Percentiles rank a stretch among this genome's conserved stretches.
phyloP scores from a whole-genome alignment of 441 rosid genomes.

The Euphorbia schlechtendalii region DNA sequence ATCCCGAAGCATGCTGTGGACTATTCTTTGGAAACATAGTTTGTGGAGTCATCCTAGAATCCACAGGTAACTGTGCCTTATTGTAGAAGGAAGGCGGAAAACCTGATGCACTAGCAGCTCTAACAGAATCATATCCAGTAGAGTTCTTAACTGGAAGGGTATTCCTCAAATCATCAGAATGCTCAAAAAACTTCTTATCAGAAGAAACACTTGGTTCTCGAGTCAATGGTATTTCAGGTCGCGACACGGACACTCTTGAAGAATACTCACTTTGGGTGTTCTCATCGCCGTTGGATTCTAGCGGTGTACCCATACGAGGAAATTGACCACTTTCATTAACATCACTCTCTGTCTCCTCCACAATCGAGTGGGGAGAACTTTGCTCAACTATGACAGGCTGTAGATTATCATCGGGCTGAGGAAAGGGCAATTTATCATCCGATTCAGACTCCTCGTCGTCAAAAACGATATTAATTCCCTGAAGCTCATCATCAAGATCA shows the following conservation, averaged over 20 bases:
- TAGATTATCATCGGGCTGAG: slow-evolving; percentile 85
- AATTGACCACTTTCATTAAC: slow-evolving; percentile 66
- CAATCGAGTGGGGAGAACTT: slow-evolving; percentile 84
- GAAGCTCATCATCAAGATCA: slow-evolving; percentile 91
- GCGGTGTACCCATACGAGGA: slow-evolving; percentile 61
- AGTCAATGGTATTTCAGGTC: slow-evolving; percentile 62
- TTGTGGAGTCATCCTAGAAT: slow-evolving; percentile 60
- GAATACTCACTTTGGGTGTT: slow-evolving; percentile 78
- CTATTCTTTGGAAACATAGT: slow-evolving; percentile 58
- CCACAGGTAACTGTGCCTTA: slow-evolving; percentile 40
- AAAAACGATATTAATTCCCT: slow-evolving; percentile 89
- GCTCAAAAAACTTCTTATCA: slow-evolving; percentile 71
- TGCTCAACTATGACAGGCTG: slow-evolving; percentile 63
- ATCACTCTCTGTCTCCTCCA: slow-evolving; percentile 90
- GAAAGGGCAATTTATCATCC: slow-evolving; percentile 83
- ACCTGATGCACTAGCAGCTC: slow-evolving; percentile 35
- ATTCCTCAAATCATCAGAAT: slow-evolving; percentile 59
- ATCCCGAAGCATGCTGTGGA: slow-evolving; percentile 51
- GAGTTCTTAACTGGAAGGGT: slow-evolving; percentile 34
- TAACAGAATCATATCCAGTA: slow-evolving; percentile 44
- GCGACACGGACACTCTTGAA: slow-evolving; percentile 80
- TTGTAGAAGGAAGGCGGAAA: slow-evolving; percentile 47
- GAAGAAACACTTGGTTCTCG: slow-evolving; percentile 83
- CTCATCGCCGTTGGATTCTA: slow-evolving; percentile 62
- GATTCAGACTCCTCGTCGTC: slow-evolving; percentile 94